A percentile compares a stretch with the other conserved stretches of the same genome.
These are phyloP conservation scores for Leucoagaricus sp. DNA, from an alignment of 1,284 basidiomycete genomes.

Conservation along the genomic window DNA sequence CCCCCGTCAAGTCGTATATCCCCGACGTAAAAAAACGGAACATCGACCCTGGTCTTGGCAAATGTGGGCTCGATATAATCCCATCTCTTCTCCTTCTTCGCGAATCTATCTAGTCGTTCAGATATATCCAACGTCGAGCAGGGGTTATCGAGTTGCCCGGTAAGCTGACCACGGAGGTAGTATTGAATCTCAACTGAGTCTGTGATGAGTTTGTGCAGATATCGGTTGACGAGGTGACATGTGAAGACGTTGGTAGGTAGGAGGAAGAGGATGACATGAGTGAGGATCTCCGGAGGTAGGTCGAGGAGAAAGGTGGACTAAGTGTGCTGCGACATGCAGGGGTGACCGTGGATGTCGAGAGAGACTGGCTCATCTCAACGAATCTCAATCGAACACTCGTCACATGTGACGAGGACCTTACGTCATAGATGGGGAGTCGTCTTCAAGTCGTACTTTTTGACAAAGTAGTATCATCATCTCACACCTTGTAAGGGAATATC, in stretches of 20 bases:
- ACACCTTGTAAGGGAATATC: too few species aligned
- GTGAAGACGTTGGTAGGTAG: background rate
- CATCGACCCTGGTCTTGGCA: constrained; percentile 22
- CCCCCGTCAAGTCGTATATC: constrained; percentile 47
- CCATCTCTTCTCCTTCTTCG: constrained; percentile 24
- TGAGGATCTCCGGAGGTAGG: constrained; percentile 11
- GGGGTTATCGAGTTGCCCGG: constrained; percentile 7
- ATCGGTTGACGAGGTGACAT: constrained; percentile 2
- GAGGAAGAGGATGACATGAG: constrained; percentile 1
- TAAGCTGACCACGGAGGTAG: background rate
- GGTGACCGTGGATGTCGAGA: too few species aligned
- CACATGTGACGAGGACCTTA: too few species aligned
- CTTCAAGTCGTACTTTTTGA: too few species aligned
- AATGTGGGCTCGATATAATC: constrained; percentile 27
- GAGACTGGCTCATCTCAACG: too few species aligned
- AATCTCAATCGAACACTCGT: too few species aligned
- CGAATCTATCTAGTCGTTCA: background rate
- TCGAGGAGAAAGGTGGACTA: background rate
- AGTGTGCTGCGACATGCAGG: too few species aligned
- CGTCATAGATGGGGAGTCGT: too few species aligned
- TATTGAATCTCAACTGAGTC: constrained; percentile 10
- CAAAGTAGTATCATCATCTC: too few species aligned
- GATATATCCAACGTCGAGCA: background rate
- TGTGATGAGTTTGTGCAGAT: constrained; percentile 3
- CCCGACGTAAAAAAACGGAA: constrained; percentile 34